phyloP scores from a whole-genome alignment of 768 basidiomycete species.

The Mycena sanguinolenta region DNA sequence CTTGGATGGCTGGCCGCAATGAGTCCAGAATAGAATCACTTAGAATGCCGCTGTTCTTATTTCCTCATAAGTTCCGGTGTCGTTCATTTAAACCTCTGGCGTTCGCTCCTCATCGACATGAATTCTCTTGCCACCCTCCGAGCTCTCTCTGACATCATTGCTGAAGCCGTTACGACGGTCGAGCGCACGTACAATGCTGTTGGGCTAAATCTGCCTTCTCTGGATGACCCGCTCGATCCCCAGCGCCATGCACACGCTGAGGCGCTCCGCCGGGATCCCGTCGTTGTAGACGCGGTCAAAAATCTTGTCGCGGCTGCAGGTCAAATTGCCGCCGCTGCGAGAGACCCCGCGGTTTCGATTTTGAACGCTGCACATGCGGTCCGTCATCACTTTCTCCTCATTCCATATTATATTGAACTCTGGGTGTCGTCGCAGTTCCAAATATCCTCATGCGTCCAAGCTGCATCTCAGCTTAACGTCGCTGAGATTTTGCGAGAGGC shows the following conservation, averaged over 20 bases:
- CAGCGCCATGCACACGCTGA: conserved; percentile 7
- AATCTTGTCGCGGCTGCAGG: conserved; percentile 15
- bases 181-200: not conserved
- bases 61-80: too few relatives aligned
- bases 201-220: not conserved
- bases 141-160: not conserved
- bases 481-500: conserved; percentile 45
- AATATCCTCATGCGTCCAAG: conserved; percentile 12
- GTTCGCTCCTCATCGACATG: not conserved
- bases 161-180: not conserved
- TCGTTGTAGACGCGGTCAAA: not conserved
- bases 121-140: not conserved
- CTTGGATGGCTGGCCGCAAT: too few relatives aligned
- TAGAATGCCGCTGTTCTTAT: too few relatives aligned
- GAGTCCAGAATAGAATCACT: too few relatives aligned
- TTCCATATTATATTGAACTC: too few relatives aligned
- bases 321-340: conserved; percentile 1
- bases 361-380: conserved; percentile 15
- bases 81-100: too few relatives aligned
- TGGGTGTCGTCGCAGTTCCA: not conserved
- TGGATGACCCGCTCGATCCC: conserved; percentile 8
- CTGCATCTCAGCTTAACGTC: conserved; percentile 32
- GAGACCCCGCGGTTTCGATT: not conserved
- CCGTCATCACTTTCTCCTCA: not conserved
- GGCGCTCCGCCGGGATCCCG: conserved; percentile 2